Percentiles rank a stretch among this genome's conserved stretches.
Conservation (phyloP, 441 rosid species). For the Bruguiera hainesii region DNA sequence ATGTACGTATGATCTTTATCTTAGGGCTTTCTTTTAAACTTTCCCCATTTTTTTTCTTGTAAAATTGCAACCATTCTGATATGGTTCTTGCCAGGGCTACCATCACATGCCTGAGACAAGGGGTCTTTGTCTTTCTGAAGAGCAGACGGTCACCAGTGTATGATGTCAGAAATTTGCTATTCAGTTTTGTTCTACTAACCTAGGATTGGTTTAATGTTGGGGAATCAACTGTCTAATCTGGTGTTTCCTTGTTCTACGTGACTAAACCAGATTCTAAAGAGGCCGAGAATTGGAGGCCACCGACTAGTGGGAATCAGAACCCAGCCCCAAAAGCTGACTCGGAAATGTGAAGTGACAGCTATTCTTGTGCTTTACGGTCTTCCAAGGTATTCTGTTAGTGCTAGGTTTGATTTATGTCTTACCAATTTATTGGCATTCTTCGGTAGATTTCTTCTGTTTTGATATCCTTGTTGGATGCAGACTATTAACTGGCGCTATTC, state of each 20-base stretch:
- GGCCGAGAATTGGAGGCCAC: slow-evolving; percentile 64
- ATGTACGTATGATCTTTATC: slow-evolving; percentile 33
- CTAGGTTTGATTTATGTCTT: background rate
- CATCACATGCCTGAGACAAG: slow-evolving; percentile 97
- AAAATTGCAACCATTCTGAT: slow-evolving; percentile 13
- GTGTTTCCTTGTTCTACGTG: background rate
- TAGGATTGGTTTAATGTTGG: background rate
- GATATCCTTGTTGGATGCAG: slow-evolving; percentile 34
- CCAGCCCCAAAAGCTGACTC: slow-evolving; percentile 62
- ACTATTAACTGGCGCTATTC: slow-evolving; percentile 90
- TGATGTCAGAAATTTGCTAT: slow-evolving; percentile 19
- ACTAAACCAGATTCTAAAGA: slow-evolving; percentile 47
- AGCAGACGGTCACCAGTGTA: slow-evolving; percentile 90
- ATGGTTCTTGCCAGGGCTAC: slow-evolving; percentile 50
- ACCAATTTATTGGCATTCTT: background rate
- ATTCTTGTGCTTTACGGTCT: slow-evolving; percentile 94
- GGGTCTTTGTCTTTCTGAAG: slow-evolving; percentile 91
- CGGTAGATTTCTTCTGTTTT: background rate
- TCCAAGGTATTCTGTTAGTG: slow-evolving; percentile 53
- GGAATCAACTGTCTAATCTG: background rate
- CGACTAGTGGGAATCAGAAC: slow-evolving; percentile 72
- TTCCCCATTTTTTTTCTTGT: background rate
- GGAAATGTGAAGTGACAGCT: slow-evolving; percentile 92
- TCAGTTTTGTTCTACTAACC: background rate
- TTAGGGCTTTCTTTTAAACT: background rate